Conservation (phyloP, 2,329 filamentous ascomycete genomes). For the Botryosphaeria dothidea region DNA sequence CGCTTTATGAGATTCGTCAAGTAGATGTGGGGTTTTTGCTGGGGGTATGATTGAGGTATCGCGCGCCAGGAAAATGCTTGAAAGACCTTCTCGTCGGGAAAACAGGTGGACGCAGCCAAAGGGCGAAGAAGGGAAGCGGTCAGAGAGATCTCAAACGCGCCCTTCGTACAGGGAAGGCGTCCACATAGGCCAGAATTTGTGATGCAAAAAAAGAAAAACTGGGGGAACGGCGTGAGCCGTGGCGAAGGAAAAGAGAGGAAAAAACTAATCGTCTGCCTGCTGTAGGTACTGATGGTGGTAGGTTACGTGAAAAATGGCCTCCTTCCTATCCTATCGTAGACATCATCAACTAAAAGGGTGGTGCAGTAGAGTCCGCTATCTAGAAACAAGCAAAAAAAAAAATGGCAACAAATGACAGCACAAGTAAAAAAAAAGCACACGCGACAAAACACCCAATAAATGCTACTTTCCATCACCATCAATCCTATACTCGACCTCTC, state of each 20-base stretch:
- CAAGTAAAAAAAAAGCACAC: neutral
- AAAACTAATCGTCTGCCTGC: slow-evolving; percentile 7
- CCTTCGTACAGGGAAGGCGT: too few species aligned
- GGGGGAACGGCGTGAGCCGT: too few species aligned
- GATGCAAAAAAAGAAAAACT: too few species aligned
- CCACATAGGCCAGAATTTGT: too few species aligned
- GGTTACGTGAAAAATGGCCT: slow-evolving; percentile 12
- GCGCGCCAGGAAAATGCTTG: slow-evolving; percentile 3
- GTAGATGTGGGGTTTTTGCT: too few species aligned
- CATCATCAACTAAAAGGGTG: slow-evolving; percentile 13
- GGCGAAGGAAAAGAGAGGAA: neutral
- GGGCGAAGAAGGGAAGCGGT: neutral
- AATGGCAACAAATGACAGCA: neutral
- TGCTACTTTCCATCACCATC: slow-evolving; percentile 6
- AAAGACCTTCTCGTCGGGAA: neutral
- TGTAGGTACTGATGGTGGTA: slow-evolving; percentile 9
- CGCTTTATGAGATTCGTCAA: too few species aligned
- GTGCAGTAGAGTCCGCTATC: slow-evolving; percentile 14
- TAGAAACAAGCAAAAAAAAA: neutral
- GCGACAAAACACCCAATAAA: slow-evolving; percentile 14
- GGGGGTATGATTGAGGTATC: too few species aligned
- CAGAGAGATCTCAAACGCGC: neutral
- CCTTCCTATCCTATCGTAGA: slow-evolving; percentile 17
- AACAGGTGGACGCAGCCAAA: neutral
- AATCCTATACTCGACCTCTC: neutral